Conservation (phyloP, 2,329 filamentous ascomycete genomes). For the Celoporthe dispersa region DNA sequence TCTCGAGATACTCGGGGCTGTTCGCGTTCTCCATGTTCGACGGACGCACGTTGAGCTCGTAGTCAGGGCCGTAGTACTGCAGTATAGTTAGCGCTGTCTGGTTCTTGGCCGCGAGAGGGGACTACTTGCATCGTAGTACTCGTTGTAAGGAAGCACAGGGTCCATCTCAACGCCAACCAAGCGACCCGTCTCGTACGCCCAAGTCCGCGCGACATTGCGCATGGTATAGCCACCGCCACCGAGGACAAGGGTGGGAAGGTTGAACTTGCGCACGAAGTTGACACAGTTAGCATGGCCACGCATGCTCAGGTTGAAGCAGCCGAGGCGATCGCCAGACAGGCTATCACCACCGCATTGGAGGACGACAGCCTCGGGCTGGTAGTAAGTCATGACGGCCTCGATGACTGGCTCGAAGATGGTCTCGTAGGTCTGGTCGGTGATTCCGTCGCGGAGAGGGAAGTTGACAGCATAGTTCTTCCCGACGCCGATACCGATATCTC, state of each 20-base stretch:
- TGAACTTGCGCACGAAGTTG: constrained; percentile 84
- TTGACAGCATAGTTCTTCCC: constrained; percentile 92
- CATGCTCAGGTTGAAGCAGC: constrained; percentile 98
- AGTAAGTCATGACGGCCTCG: constrained; percentile 82
- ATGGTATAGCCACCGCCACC: constrained; percentile 97
- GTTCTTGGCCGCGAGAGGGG: neutral
- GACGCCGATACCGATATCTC: constrained; percentile 83
- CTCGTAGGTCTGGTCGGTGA: constrained; percentile 87
- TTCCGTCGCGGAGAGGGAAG: constrained; percentile 88
- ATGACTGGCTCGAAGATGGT: constrained; percentile 92
- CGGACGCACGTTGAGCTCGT: constrained; percentile 85
- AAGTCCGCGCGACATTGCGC: constrained; percentile 93
- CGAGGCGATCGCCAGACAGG: constrained; percentile 89
- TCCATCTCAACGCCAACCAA: constrained; percentile 83
- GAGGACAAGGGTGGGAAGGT: constrained; percentile 85
- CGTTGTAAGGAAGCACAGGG: constrained; percentile 87
- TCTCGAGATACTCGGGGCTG: constrained; percentile 78
- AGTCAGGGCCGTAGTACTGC: constrained; percentile 90
- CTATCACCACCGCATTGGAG: constrained; percentile 96
- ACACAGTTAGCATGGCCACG: constrained; percentile 94
- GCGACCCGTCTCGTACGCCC: constrained; percentile 94
- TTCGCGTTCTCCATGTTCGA: constrained; percentile 93
- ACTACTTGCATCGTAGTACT: constrained; percentile 77
- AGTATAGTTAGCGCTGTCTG: constrained; percentile 27
- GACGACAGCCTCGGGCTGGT: constrained; percentile 88